Evolutionary conservation across 768 basidiomycete genomes (phyloP).

Genomic region (Rhizopogon rudus): DNA sequence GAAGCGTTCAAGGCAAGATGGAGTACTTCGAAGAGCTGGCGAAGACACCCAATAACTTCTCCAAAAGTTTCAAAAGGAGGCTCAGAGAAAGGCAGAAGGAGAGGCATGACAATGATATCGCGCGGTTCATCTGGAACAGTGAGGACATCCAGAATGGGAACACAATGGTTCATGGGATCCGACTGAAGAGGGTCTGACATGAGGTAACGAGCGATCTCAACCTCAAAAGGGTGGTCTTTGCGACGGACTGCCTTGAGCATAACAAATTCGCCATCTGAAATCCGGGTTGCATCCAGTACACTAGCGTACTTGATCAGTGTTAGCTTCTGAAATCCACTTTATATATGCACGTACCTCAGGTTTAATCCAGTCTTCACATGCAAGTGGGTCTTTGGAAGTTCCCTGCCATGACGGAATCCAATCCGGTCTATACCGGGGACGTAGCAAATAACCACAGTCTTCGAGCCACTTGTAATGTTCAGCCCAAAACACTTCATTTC

Average conservation of each 20-base stretch:
- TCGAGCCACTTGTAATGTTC: slow-evolving; percentile 9
- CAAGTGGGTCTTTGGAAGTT: neutral
- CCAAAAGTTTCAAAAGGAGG: slow-evolving; percentile 19
- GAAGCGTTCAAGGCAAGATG: neutral
- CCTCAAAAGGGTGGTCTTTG: slow-evolving; percentile 1
- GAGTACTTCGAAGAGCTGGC: slow-evolving; percentile 16
- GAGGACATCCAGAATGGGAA: slow-evolving; percentile 5
- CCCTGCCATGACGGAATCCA: slow-evolving; percentile 16
- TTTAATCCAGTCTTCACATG: neutral
- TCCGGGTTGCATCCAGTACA: slow-evolving; percentile 6
- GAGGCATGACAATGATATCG: slow-evolving; percentile 18
- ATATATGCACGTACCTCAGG: neutral
- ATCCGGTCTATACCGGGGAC: slow-evolving; percentile 11
- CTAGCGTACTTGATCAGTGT: neutral
- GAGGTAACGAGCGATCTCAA: slow-evolving; percentile 4
- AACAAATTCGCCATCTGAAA: slow-evolving; percentile 6
- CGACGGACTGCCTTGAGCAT: slow-evolving; percentile 1
- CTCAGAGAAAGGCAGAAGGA: slow-evolving; percentile 12
- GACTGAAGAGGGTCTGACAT: neutral
- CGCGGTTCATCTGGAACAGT: neutral
- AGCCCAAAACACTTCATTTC: slow-evolving; percentile 3
- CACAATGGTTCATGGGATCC: slow-evolving; percentile 7
- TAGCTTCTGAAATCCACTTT: neutral
- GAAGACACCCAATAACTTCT: slow-evolving; percentile 18
- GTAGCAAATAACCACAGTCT: slow-evolving; percentile 11